Conservation (phyloP, 2,329 filamentous ascomycete genomes). For the Ophiocordyceps camponoti-saundersi region DNA sequence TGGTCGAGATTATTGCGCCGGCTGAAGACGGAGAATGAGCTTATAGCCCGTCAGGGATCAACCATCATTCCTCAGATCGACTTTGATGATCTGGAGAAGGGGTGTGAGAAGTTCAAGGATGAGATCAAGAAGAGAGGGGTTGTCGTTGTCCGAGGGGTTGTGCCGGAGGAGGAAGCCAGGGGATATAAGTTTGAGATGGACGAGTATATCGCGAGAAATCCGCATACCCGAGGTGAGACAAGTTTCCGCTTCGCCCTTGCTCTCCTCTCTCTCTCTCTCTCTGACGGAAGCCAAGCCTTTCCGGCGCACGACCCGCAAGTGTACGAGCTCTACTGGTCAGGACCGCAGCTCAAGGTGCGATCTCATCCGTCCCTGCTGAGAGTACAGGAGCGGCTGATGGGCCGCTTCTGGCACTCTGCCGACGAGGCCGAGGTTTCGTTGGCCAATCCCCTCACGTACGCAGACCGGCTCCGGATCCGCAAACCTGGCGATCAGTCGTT, state of each 20-base stretch:
- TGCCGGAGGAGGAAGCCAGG: conserved; percentile 45
- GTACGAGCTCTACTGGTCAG: conserved; percentile 62
- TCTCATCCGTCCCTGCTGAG: conserved; percentile 45
- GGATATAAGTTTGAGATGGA: conserved; percentile 47
- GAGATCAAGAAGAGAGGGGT: conserved; percentile 45
- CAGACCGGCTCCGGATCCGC: conserved; percentile 55
- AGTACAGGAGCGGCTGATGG: conserved; percentile 45
- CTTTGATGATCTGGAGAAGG: conserved; percentile 25
- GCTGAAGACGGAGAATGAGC: conserved; percentile 28
- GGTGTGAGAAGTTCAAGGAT: conserved; percentile 16
- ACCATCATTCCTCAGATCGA: conserved; percentile 34
- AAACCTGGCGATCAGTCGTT: conserved; percentile 55
- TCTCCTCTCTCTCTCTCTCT: neutral
- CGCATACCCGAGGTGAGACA: conserved; percentile 31
- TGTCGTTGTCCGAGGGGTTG: conserved; percentile 47
- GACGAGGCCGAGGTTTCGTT: conserved; percentile 28
- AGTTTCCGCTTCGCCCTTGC: neutral
- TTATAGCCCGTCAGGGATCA: conserved; percentile 26
- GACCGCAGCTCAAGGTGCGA: conserved; percentile 50
- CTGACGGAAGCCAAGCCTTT: conserved; percentile 30
- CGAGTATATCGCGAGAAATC: conserved; percentile 48
- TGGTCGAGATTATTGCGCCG: conserved; percentile 30
- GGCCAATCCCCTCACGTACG: conserved; percentile 45
- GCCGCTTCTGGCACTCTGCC: conserved; percentile 40
- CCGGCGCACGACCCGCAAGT: conserved; percentile 51